These are phyloP conservation scores for Aspergillus hiratsukae DNA, from an alignment of 2,329 filamentous ascomycete genomes.

Conservation along the genomic window DNA sequence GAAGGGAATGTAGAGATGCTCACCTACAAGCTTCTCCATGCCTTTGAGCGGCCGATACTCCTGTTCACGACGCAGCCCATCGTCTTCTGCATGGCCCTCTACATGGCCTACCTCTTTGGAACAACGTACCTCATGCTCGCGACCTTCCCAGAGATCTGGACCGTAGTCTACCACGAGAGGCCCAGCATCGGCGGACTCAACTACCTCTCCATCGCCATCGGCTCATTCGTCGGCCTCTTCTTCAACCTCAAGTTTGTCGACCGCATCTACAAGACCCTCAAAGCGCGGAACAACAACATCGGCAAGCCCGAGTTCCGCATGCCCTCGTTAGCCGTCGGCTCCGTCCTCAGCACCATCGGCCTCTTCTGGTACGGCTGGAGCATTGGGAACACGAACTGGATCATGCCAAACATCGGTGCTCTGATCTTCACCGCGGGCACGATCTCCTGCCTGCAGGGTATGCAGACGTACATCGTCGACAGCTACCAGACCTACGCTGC, in stretches of 20 bases:
- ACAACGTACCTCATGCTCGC: conserved; percentile 57
- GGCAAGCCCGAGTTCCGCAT: conserved; percentile 59
- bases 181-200: conserved; percentile 54
- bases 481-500: conserved; percentile 40
- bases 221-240: conserved; percentile 52
- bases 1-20: conserved; percentile 28
- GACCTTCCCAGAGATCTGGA: conserved; percentile 55
- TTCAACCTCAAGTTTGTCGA: conserved; percentile 46
- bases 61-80: conserved; percentile 54
- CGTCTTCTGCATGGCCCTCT: conserved; percentile 50
- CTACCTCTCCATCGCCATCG: conserved; percentile 56
- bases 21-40: conserved; percentile 15
- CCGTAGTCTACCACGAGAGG: conserved; percentile 46
- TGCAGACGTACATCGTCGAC: conserved; percentile 44
- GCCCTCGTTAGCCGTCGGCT: conserved; percentile 53
- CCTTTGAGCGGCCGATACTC: conserved; percentile 44
- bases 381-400: conserved; percentile 50
- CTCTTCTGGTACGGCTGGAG: conserved; percentile 58
- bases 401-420: conserved; percentile 53
- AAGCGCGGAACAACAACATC: conserved; percentile 39
- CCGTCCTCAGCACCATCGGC: conserved; percentile 49
- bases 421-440: conserved; percentile 47
- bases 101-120: conserved; percentile 54
- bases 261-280: conserved; percentile 46
- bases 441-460: conserved; percentile 43